Percentiles rank a stretch among this genome's conserved stretches.
These are phyloP conservation scores for Leersia perrieri DNA, from an alignment of 176 grass and related monocot species.

Conservation along the genomic window DNA sequence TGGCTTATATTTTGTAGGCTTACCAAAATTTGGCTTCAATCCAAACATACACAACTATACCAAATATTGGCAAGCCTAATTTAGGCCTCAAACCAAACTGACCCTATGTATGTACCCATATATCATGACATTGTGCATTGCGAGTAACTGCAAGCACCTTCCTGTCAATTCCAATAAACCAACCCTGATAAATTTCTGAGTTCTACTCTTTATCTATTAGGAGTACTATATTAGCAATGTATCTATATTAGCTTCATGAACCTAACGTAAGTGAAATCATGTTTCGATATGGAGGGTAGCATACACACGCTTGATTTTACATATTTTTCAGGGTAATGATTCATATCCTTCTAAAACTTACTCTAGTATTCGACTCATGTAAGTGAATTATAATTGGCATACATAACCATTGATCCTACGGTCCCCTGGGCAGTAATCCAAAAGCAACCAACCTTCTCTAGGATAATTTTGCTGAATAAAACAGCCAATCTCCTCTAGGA, in stretches of 20 bases:
- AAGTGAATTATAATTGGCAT: background rate
- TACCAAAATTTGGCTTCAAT: too few species aligned
- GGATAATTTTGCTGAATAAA: too few species aligned
- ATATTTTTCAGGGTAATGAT: background rate
- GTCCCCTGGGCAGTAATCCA: too few species aligned
- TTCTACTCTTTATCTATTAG: background rate
- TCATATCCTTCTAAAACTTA: constrained; percentile 16
- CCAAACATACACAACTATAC: too few species aligned
- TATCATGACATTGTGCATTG: too few species aligned
- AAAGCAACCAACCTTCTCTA: too few species aligned
- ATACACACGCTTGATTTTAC: background rate
- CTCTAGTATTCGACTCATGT: background rate
- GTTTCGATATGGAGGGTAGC: background rate
- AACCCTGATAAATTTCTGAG: background rate
- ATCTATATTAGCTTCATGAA: background rate
- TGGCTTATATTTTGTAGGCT: too few species aligned
- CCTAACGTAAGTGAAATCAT: background rate
- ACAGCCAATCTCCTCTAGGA: background rate
- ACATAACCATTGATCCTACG: background rate
- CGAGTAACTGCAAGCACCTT: constrained; percentile 3
- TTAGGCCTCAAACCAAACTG: too few species aligned
- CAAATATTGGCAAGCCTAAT: too few species aligned
- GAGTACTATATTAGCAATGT: background rate
- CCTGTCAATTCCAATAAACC: background rate
- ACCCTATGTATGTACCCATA: background rate